These are phyloP conservation scores for Candida broadrunensis DNA, from an alignment of 805 yeast species.

Conservation along the genomic window DNA sequence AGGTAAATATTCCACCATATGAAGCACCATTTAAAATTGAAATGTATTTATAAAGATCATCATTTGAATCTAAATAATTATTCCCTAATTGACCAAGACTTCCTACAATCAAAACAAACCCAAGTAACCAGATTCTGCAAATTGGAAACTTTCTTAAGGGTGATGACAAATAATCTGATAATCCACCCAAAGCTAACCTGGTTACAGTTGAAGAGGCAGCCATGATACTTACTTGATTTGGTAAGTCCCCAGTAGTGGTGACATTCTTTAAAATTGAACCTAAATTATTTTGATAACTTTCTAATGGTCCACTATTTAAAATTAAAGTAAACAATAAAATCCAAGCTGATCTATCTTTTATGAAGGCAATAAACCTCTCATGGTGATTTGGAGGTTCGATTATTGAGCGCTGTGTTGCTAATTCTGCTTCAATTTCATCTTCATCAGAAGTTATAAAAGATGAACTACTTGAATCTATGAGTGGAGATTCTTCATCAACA, in stretches of 20 bases:
- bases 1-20: constrained; percentile 83
- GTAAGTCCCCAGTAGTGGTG: constrained; percentile 17
- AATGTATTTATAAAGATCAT: constrained; percentile 12
- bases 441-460: neutral
- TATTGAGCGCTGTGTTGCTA: constrained; percentile 29
- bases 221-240: constrained; percentile 55
- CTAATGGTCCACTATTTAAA: constrained; percentile 77
- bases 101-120: constrained; percentile 25
- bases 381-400: constrained; percentile 39
- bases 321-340: constrained; percentile 61
- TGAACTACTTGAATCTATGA: constrained; percentile 11
- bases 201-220: constrained; percentile 69
- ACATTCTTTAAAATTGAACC: constrained; percentile 58
- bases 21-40: constrained; percentile 61
- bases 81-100: constrained; percentile 24
- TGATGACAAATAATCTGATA: constrained; percentile 58
- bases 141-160: constrained; percentile 22
- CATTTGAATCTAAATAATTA: constrained; percentile 12
- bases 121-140: constrained; percentile 32
- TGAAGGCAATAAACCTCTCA: constrained; percentile 30
- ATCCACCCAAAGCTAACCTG: constrained; percentile 63
- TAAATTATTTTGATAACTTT: constrained; percentile 79
- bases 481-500: constrained; percentile 28
- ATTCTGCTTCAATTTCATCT: constrained; percentile 17
- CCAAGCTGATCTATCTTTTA: constrained; percentile 61